Evolutionary conservation across 140 eudicot species (phyloP).

Genomic region (Eryngium alpinum): DNA sequence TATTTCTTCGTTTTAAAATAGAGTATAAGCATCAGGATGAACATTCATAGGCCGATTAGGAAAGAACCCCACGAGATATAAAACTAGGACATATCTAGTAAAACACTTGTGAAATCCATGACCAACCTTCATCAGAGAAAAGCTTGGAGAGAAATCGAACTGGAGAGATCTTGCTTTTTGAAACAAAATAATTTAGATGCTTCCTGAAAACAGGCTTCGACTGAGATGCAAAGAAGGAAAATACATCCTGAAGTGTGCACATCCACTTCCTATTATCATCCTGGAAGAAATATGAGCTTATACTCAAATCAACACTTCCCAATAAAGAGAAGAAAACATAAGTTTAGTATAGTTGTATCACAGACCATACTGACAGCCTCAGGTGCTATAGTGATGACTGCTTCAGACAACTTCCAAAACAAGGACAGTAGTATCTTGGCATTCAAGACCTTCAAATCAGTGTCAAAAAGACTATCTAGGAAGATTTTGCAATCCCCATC

Average conservation of each 20-base stretch:
- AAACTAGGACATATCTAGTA: background rate
- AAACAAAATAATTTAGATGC: slow-evolving; percentile 55
- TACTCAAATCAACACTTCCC: background rate
- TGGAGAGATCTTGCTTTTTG: slow-evolving; percentile 47
- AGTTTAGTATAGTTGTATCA: slow-evolving; percentile 16
- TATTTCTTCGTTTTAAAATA: background rate
- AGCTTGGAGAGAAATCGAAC: slow-evolving; percentile 47
- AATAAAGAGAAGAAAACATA: background rate
- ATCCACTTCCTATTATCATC: slow-evolving; percentile 45
- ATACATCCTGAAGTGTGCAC: slow-evolving; percentile 47
- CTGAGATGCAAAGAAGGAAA: slow-evolving; percentile 65
- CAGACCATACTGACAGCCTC: slow-evolving; percentile 44
- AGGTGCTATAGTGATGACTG: slow-evolving; percentile 37
- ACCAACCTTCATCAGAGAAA: slow-evolving; percentile 58
- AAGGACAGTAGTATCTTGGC: slow-evolving; percentile 49
- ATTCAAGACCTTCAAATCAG: slow-evolving; percentile 45
- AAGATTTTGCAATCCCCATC: slow-evolving; percentile 54
- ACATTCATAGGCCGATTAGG: background rate
- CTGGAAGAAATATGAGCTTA: slow-evolving; percentile 33
- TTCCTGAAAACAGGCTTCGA: slow-evolving; percentile 41
- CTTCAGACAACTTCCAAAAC: slow-evolving; percentile 63
- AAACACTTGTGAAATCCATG: background rate
- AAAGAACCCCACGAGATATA: background rate
- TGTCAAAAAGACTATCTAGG: slow-evolving; percentile 42
- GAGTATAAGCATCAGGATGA: background rate